Conservation (phyloP, 441 rosid genomes). For the Croton setiger region DNA sequence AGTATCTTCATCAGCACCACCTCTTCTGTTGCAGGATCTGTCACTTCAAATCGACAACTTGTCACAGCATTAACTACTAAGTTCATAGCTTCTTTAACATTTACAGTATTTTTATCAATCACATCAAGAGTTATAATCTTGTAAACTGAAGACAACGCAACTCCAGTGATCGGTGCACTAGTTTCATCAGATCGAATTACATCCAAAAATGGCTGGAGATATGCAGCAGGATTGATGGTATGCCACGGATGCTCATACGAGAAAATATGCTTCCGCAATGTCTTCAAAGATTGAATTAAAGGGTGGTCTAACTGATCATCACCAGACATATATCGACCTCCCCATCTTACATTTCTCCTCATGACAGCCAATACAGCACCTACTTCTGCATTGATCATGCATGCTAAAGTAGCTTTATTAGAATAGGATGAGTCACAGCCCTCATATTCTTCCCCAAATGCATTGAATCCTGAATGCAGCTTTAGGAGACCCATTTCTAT, state of each 20-base stretch:
- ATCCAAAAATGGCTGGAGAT: constrained; percentile 88
- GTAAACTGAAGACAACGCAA: constrained; percentile 90
- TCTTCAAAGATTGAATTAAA: constrained; percentile 80
- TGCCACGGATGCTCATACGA: constrained; percentile 72
- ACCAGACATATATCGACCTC: constrained; percentile 58
- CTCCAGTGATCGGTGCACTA: constrained; percentile 94
- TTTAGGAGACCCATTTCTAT: constrained; percentile 40
- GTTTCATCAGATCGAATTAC: constrained; percentile 91
- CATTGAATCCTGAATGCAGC: constrained; percentile 36
- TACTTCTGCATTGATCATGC: constrained; percentile 80
- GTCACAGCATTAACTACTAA: constrained; percentile 83
- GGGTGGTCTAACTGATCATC: constrained; percentile 95
- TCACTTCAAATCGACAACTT: constrained; percentile 92
- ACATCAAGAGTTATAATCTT: constrained; percentile 79
- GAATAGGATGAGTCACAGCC: constrained; percentile 3
- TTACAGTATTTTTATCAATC: constrained; percentile 64
- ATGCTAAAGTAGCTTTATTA: constrained; percentile 49
- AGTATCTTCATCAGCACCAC: constrained; percentile 97
- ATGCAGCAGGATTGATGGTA: constrained; percentile 57
- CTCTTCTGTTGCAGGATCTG: constrained; percentile 97
- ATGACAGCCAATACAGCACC: constrained; percentile 91
- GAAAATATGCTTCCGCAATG: constrained; percentile 76
- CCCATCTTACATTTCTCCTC: constrained; percentile 95
- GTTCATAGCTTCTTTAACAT: constrained; percentile 83
- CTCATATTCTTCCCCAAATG: neutral